A percentile compares a stretch with the other conserved stretches of the same genome.
Conservation (phyloP, 108 stramenopile species). For the Cyclotella cryptica region DNA sequence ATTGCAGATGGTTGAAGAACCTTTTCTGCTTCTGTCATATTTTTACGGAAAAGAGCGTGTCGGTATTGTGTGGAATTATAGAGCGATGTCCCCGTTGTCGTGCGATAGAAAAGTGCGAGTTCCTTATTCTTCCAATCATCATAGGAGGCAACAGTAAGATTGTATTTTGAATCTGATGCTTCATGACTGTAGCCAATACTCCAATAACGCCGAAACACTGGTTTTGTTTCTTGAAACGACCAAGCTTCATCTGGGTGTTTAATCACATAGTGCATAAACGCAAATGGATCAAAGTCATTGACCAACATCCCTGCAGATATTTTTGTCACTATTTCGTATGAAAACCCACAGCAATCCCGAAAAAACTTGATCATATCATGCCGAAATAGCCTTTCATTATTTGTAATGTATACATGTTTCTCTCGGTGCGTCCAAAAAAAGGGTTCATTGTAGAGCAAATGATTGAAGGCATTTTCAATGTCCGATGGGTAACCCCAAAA, state of each 20-base stretch:
- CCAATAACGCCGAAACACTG: neutral
- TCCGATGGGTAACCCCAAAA: conserved; percentile 5
- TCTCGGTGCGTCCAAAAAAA: conserved; percentile 27
- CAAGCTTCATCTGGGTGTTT: neutral
- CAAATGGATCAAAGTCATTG: conserved; percentile 9
- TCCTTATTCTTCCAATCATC: conserved; percentile 23
- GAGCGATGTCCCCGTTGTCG: conserved; percentile 15
- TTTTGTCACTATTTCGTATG: neutral
- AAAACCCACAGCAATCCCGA: conserved; percentile 1
- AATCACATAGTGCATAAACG: conserved; percentile 1
- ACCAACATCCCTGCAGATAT: neutral
- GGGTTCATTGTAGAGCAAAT: neutral
- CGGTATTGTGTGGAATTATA: conserved; percentile 53
- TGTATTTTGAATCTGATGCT: neutral
- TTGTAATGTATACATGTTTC: conserved; percentile 3
- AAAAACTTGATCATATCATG: neutral
- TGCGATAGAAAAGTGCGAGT: conserved; percentile 36
- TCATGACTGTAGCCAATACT: conserved; percentile 4
- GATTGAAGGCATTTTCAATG: conserved; percentile 18
- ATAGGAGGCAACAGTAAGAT: neutral
- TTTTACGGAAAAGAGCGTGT: conserved; percentile 20
- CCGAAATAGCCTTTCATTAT: conserved; percentile 9
- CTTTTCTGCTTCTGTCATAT: neutral
- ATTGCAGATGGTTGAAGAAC: conserved; percentile 11
- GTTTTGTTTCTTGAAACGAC: neutral